Conservation (phyloP, 2,329 filamentous ascomycete genomes). For the Ascochyta lentis region DNA sequence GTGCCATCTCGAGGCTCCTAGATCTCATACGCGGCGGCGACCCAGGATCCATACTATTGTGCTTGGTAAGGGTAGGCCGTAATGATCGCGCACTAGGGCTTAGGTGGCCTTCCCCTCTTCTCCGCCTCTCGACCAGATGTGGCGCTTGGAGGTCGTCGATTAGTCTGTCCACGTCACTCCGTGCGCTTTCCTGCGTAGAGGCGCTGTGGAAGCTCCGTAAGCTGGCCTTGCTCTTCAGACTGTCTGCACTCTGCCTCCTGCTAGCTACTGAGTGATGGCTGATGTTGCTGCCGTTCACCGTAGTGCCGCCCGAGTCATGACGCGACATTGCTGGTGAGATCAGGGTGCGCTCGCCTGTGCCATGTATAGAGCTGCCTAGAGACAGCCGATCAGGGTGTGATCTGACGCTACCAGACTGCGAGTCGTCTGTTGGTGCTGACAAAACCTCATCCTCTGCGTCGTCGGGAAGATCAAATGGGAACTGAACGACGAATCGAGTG, state of each 20-base stretch:
- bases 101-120: conserved; percentile 29
- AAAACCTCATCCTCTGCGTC: conserved; percentile 20
- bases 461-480: conserved; percentile 74
- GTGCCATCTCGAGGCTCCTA: conserved; percentile 34
- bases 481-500: conserved; percentile 79
- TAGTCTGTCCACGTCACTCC: conserved; percentile 71
- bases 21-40: conserved; percentile 26
- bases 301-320: conserved; percentile 25
- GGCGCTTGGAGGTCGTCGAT: conserved; percentile 75
- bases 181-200: conserved; percentile 52
- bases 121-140: conserved; percentile 34
- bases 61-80: conserved; percentile 35
- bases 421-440: neutral
- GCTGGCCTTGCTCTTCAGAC: conserved; percentile 59
- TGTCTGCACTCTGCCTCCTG: conserved; percentile 50
- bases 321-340: conserved; percentile 52
- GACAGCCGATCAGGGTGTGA: conserved; percentile 22
- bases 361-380: conserved; percentile 2
- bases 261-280: conserved; percentile 10
- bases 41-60: conserved; percentile 31
- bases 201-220: conserved; percentile 55
- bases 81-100: conserved; percentile 34
- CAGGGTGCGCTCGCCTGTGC: conserved; percentile 66
- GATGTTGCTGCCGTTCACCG: conserved; percentile 7
- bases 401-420: conserved; percentile 32